Evolutionary conservation across 768 basidiomycete species (phyloP), one percentile per base, ranked within the genome.

Genomic region (Strobilomyces confusus): DNA sequence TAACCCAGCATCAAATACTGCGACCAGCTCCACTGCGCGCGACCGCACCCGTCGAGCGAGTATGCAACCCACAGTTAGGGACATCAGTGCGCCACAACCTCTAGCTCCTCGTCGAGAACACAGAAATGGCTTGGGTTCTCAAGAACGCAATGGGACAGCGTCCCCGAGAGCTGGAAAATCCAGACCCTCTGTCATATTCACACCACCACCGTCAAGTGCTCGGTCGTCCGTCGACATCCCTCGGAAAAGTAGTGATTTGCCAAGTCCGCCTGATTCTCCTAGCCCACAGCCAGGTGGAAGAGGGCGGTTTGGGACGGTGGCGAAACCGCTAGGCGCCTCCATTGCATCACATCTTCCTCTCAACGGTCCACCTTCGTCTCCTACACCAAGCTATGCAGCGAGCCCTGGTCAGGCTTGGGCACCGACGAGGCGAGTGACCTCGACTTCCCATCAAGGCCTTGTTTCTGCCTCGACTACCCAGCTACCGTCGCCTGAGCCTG

Each of bases 381-480:
- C 78, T n/a, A 69, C 65, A 38, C 59, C 73, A 60, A 59, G 72
- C 56, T 60, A 72, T 65, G 56, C 70, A 36, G 60, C 64, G 11
- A 80, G 77, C 54, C 77, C 78, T 19, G 66, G 73, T 26, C 76
- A 71, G 20, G 64, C 76, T 41, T 75, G 77, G 23, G 72, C 79
- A 1, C 72, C 75, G 42, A 64, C 56, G 32, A 69, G 69, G 48
- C 73, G 76, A 45, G 69, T 73, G 14, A 75, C 76, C 26, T 75
- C 75, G 36, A 69, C 71, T 11, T 72, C 71, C 25, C 47, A 58
- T 48, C 75, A 77, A 54, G 75, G 76, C 26, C 60, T 77, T 19
- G 64, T 73, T 7, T 81, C 83, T 2, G 60, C 75, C 6, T 82
- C 84, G 4, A 67, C 79, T 3, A 76, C 81, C 2, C 77, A 80